Conservation (phyloP, 371 early-diverging fungal species). For the Lichtheimia corymbifera region DNA sequence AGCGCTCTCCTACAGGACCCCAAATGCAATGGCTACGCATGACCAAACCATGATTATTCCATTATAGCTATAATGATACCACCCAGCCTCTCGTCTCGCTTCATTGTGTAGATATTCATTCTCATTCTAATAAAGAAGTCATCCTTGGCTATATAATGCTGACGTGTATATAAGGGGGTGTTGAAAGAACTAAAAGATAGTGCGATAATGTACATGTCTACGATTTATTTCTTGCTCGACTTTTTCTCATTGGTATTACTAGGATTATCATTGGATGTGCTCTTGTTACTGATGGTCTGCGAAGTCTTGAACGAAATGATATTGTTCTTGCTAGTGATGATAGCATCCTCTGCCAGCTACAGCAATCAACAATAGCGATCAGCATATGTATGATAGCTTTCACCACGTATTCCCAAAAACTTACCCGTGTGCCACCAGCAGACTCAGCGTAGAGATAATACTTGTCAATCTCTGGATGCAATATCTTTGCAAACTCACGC, state of each 20-base stretch:
- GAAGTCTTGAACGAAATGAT: slow-evolving; percentile 67
- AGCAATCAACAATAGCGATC: not conserved
- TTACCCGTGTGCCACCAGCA: slow-evolving; percentile 69
- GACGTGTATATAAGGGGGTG: too few relatives aligned
- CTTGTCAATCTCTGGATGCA: slow-evolving; percentile 68
- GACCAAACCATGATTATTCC: slow-evolving; percentile 8
- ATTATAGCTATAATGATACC: too few relatives aligned
- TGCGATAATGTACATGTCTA: not conserved
- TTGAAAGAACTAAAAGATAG: too few relatives aligned
- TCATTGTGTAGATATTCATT: too few relatives aligned
- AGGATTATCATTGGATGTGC: not conserved
- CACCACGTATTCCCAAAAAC: not conserved
- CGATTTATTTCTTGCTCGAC: not conserved
- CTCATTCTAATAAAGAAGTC: too few relatives aligned
- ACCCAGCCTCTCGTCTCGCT: too few relatives aligned
- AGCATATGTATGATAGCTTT: not conserved
- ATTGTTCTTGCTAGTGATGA: slow-evolving; percentile 57
- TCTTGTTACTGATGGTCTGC: slow-evolving; percentile 23
- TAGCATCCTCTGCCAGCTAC: slow-evolving; percentile 63
- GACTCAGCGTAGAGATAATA: slow-evolving; percentile 75
- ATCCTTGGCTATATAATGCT: too few relatives aligned
- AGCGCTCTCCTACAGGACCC: slow-evolving; percentile 57
- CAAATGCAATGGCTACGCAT: slow-evolving; percentile 81
- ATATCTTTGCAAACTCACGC: slow-evolving; percentile 68
- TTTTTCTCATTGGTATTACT: slow-evolving; percentile 1